Conservation (phyloP, 352 stramenopile genomes). For the Pythium grandisporangium region DNA sequence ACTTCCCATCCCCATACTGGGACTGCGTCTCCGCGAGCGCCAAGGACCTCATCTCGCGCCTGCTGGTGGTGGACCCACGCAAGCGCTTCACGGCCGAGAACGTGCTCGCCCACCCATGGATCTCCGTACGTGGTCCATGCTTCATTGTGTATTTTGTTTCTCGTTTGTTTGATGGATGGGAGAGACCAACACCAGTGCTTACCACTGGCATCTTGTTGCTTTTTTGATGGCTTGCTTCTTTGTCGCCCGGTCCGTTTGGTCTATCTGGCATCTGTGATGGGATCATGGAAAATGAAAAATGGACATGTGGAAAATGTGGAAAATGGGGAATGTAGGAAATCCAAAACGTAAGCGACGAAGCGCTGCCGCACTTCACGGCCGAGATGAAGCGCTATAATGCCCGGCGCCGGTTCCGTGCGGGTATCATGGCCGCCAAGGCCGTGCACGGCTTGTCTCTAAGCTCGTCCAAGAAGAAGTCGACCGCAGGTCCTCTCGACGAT, state of each 20-base stretch:
- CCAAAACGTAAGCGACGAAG: conserved; percentile 59
- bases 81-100: conserved; percentile 85
- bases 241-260: too few relatives aligned
- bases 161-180: too few relatives aligned
- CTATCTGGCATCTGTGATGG: too few relatives aligned
- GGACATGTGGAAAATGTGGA: too few relatives aligned
- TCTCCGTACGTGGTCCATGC: conserved; percentile 41
- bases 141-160: neutral
- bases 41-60: conserved; percentile 88
- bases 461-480: conserved; percentile 39
- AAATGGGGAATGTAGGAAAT: conserved; percentile 27
- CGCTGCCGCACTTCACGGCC: conserved; percentile 79
- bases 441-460: conserved; percentile 31
- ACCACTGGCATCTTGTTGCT: too few relatives aligned
- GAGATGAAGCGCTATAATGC: conserved; percentile 88
- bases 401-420: conserved; percentile 60
- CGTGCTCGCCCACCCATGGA: conserved; percentile 79
- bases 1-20: conserved; percentile 93
- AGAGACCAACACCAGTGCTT: too few relatives aligned
- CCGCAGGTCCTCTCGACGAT: conserved; percentile 1
- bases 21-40: conserved; percentile 84
- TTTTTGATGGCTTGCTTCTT: too few relatives aligned
- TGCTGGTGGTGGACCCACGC: conserved; percentile 88
- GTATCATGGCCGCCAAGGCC: conserved; percentile 76
- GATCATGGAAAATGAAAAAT: too few relatives aligned